A percentile compares a stretch with the other conserved stretches of the same genome.
Evolutionary conservation across 108 stramenopile species (phyloP).

Genomic region (Conticribra weissflogii): DNA sequence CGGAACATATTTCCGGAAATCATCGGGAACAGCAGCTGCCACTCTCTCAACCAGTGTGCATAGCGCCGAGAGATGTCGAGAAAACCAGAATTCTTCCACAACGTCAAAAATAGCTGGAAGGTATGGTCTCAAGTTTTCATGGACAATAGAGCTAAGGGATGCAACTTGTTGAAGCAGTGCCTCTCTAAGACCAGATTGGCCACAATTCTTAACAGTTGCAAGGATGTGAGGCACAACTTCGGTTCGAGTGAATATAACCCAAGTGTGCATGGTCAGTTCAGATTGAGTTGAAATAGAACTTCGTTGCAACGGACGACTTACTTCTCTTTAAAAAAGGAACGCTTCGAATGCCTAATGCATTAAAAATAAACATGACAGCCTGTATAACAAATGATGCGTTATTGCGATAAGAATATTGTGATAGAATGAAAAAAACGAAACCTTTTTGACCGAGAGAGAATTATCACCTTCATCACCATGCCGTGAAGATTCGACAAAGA

Average conservation of each 20-base stretch:
- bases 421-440: too few species aligned
- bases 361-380: slow-evolving; percentile 93
- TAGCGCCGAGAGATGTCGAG: slow-evolving; percentile 85
- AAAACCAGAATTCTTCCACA: slow-evolving; percentile 87
- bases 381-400: neutral
- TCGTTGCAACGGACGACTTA: slow-evolving; percentile 8
- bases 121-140: slow-evolving; percentile 89
- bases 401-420: neutral
- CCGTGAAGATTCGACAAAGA: slow-evolving; percentile 91
- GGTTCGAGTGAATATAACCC: neutral
- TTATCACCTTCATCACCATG: slow-evolving; percentile 85
- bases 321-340: slow-evolving; percentile 86
- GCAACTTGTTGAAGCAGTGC: slow-evolving; percentile 90
- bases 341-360: slow-evolving; percentile 85
- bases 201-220: slow-evolving; percentile 69
- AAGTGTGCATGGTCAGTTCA: neutral
- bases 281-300: neutral
- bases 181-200: slow-evolving; percentile 87
- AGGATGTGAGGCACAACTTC: slow-evolving; percentile 85
- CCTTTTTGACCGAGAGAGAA: too few species aligned
- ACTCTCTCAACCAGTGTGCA: slow-evolving; percentile 84
- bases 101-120: slow-evolving; percentile 89
- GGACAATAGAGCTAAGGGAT: slow-evolving; percentile 83
- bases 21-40: slow-evolving; percentile 84
- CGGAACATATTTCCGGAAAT: slow-evolving; percentile 81